phyloP scores from a whole-genome alignment of 2,329 filamentous ascomycete species.

The Ophiocordyceps sinensis region DNA sequence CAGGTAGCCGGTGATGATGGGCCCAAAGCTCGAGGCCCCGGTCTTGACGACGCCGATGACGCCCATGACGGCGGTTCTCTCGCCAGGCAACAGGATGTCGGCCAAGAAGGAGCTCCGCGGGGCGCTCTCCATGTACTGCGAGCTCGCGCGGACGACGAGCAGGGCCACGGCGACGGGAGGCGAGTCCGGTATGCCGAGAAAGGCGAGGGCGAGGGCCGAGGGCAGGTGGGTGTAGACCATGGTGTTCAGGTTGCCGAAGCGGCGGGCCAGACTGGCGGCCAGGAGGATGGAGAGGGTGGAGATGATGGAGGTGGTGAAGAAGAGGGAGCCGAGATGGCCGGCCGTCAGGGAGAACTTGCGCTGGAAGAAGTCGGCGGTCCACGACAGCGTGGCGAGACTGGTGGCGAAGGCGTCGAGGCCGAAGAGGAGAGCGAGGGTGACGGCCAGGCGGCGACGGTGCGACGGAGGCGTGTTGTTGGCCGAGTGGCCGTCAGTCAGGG shows the following conservation, averaged over 20 bases:
- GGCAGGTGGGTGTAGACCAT: neutral
- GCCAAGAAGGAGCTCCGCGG: neutral
- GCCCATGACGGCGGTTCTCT: neutral
- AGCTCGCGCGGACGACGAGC: neutral
- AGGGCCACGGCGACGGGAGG: neutral
- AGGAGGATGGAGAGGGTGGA: neutral
- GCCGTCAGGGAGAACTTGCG: neutral
- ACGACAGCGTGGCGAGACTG: neutral
- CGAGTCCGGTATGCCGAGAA: neutral
- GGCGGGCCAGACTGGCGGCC: neutral
- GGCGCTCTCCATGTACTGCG: neutral
- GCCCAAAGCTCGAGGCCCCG: slow-evolving; percentile 23
- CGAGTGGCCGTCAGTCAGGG: no score
- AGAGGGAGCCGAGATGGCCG: neutral
- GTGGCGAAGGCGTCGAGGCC: neutral
- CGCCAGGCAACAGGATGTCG: neutral
- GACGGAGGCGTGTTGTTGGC: neutral
- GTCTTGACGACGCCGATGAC: slow-evolving; percentile 21
- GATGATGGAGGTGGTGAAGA: neutral
- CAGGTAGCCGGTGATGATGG: slow-evolving; percentile 15
- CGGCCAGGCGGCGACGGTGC: neutral
- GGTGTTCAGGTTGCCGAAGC: neutral
- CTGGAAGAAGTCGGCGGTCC: neutral
- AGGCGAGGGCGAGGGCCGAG: neutral
- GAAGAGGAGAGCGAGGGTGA: neutral